Conservation (phyloP, 1,284 basidiomycete genomes). For the Pyrrhoderma noxium region DNA sequence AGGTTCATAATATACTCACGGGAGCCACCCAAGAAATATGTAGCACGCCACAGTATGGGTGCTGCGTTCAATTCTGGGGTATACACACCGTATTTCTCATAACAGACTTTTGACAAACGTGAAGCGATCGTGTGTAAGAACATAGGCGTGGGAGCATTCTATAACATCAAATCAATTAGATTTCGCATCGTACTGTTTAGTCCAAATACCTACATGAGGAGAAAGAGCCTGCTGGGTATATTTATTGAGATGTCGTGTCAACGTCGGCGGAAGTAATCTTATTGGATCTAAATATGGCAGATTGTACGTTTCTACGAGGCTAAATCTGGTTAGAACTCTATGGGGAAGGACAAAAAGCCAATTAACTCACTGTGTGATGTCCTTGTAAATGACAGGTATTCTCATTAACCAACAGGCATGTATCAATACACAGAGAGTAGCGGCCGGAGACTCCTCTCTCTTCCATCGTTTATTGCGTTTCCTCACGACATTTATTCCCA, state of each 20-base stretch:
- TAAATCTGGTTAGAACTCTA: conserved; percentile 25
- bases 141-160: conserved; percentile 58
- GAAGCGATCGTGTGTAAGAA: conserved; percentile 55
- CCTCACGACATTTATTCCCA: conserved; percentile 17
- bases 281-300: conserved; percentile 80
- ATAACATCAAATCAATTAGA: conserved; percentile 10
- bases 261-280: conserved; percentile 53
- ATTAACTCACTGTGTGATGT: conserved; percentile 58
- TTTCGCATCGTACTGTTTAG: background rate
- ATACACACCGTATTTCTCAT: conserved; percentile 47
- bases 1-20: conserved; percentile 47
- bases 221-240: conserved; percentile 58
- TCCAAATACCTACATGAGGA: conserved; percentile 50
- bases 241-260: conserved; percentile 66
- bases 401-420: conserved; percentile 74
- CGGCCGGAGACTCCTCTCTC: conserved; percentile 46
- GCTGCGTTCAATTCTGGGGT: conserved; percentile 76
- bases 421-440: conserved; percentile 59
- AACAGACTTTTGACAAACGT: conserved; percentile 52
- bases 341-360: conserved; percentile 1
- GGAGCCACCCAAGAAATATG: conserved; percentile 62
- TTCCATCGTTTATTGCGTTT: conserved; percentile 20
- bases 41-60: conserved; percentile 76
- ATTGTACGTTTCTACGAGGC: conserved; percentile 63
- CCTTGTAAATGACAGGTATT: conserved; percentile 66